These are phyloP conservation scores for Antitrichia curtipendula DNA, from an alignment of 225 moss, liverwort and hornwort species.

Conservation along the genomic window DNA sequence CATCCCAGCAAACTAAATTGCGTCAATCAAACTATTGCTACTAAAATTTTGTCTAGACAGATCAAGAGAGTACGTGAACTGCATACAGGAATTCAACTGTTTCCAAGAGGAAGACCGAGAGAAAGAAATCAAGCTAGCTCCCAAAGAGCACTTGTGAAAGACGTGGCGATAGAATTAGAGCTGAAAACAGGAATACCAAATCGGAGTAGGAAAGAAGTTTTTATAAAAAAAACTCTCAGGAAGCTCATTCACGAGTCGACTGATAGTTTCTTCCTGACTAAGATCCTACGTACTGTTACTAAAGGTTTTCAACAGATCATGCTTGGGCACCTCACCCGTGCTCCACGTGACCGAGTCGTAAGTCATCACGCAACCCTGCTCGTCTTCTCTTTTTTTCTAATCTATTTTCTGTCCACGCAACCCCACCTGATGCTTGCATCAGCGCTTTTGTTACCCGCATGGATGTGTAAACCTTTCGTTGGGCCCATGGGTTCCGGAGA, in stretches of 20 bases:
- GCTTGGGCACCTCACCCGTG: background rate
- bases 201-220: background rate
- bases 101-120: background rate
- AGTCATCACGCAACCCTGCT: background rate
- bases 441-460: background rate
- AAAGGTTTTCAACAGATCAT: background rate
- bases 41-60: background rate
- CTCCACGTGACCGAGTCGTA: constrained; percentile 5
- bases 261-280: background rate
- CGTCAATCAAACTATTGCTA: background rate
- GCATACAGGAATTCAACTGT: background rate
- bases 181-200: background rate
- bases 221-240: background rate
- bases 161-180: background rate
- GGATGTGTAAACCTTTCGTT: background rate
- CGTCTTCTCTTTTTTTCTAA: background rate
- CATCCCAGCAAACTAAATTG: background rate
- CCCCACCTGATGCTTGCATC: background rate
- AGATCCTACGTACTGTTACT: background rate
- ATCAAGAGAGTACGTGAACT: background rate
- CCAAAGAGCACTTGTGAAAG: background rate
- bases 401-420: background rate
- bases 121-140: background rate
- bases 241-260: background rate
- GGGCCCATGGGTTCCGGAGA: background rate